A percentile compares a stretch with the other conserved stretches of the same genome.
Evolutionary conservation across 306 rosid genomes (phyloP).

Genomic region (Malus domestica): ASM211411v1 NC_041803.1:19520001-19520500

Average conservation of each 20-base stretch:
- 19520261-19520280: constrained; percentile 79
- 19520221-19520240: constrained; percentile 99
- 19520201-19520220: constrained; percentile 66
- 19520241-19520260: constrained; percentile 72
- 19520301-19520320: constrained; percentile 95
- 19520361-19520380: neutral
- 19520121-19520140: neutral
- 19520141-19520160: neutral
- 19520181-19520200: constrained; percentile 99
- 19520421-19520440: constrained; percentile 7
- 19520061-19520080: neutral
- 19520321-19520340: constrained; percentile 88
- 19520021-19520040: neutral
- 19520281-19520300: constrained; percentile 81
- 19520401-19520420: neutral
- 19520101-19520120: neutral
- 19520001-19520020: neutral
- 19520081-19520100: neutral
- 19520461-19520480: neutral
- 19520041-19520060: neutral
- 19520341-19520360: constrained; percentile 11
- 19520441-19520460: neutral
- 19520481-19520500: neutral
- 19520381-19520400: constrained; percentile 2
- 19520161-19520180: constrained; percentile 9